phyloP scores from a whole-genome alignment of 1,284 basidiomycete species.

The Phellinidium pouzarii region DNA sequence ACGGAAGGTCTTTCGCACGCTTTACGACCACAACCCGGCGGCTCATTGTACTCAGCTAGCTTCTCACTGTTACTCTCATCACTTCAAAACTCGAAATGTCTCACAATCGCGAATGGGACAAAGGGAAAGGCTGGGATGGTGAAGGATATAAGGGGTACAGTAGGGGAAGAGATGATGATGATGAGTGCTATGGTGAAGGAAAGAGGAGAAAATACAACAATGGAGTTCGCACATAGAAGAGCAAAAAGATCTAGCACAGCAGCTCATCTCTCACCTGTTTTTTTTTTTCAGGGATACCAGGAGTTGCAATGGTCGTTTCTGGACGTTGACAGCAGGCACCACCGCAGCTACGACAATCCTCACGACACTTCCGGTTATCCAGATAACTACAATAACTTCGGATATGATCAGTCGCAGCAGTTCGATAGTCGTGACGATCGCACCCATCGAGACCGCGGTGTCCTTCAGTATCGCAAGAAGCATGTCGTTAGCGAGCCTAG shows the following conservation, averaged over 20 bases:
- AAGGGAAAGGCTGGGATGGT: slow-evolving; percentile 58
- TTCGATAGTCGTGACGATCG: slow-evolving; percentile 32
- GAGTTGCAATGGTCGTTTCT: slow-evolving; percentile 40
- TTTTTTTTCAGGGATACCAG: slow-evolving; percentile 42
- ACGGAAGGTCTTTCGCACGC: neutral
- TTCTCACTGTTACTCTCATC: neutral
- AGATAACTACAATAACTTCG: slow-evolving; percentile 31
- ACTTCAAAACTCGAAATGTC: slow-evolving; percentile 47
- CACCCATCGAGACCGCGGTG: slow-evolving; percentile 30
- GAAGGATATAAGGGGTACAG: slow-evolving; percentile 33
- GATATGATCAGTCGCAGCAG: slow-evolving; percentile 22
- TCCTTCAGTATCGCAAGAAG: slow-evolving; percentile 53
- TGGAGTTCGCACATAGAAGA: slow-evolving; percentile 42
- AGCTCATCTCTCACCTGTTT: slow-evolving; percentile 20
- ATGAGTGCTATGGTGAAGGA: slow-evolving; percentile 46
- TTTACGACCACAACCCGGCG: neutral
- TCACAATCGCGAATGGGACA: slow-evolving; percentile 77
- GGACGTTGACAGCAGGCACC: slow-evolving; percentile 29
- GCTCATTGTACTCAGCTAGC: neutral
- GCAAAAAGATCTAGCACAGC: slow-evolving; percentile 14
- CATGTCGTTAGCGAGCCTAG: slow-evolving; percentile 74
- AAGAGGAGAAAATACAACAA: slow-evolving; percentile 74
- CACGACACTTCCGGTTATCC: slow-evolving; percentile 33
- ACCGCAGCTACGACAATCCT: slow-evolving; percentile 24
- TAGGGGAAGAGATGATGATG: slow-evolving; percentile 35